These are phyloP conservation scores for Tricholomella constricta DNA, from an alignment of 768 basidiomycete genomes.

Conservation along the genomic window DNA sequence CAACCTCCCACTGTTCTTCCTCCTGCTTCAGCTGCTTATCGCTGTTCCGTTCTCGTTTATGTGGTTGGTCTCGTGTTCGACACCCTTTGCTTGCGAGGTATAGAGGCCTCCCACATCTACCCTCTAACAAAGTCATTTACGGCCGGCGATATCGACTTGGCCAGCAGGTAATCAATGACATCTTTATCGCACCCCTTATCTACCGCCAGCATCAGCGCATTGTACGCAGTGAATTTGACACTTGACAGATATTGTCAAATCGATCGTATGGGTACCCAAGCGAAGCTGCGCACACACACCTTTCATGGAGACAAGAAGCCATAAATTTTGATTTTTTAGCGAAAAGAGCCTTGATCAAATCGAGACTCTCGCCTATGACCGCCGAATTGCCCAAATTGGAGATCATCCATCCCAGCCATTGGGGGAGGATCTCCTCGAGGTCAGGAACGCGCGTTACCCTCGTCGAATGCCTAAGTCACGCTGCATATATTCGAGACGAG, in stretches of 20 bases:
- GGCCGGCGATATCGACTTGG: conserved; percentile 44
- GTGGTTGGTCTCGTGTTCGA: conserved; percentile 78
- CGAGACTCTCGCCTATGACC: conserved; percentile 36
- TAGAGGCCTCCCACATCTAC: conserved; percentile 64
- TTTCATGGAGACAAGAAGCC: conserved; percentile 41
- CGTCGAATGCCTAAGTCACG: too few species aligned
- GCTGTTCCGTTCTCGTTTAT: conserved; percentile 71
- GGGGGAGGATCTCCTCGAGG: conserved; percentile 43
- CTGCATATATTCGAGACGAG: too few species aligned
- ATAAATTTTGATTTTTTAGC: conserved; percentile 44
- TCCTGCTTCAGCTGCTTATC: conserved; percentile 67
- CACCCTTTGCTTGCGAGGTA: conserved; percentile 73
- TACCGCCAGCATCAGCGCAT: conserved; percentile 46
- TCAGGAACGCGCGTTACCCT: conserved; percentile 44
- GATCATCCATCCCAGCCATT: conserved; percentile 53
- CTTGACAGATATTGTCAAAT: conserved; percentile 27
- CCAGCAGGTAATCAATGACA: conserved; percentile 53
- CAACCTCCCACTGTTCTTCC: conserved; percentile 66
- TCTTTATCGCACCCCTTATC: conserved; percentile 25
- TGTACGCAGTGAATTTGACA: conserved; percentile 48
- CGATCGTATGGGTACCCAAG: neutral
- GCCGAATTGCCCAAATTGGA: conserved; percentile 54
- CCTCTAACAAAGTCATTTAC: conserved; percentile 44
- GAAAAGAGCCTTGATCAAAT: conserved; percentile 46
- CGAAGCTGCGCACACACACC: conserved; percentile 39